These are phyloP conservation scores for Thraustotheca clavata DNA, from an alignment of 352 stramenopile species.

Conservation along the genomic window DNA sequence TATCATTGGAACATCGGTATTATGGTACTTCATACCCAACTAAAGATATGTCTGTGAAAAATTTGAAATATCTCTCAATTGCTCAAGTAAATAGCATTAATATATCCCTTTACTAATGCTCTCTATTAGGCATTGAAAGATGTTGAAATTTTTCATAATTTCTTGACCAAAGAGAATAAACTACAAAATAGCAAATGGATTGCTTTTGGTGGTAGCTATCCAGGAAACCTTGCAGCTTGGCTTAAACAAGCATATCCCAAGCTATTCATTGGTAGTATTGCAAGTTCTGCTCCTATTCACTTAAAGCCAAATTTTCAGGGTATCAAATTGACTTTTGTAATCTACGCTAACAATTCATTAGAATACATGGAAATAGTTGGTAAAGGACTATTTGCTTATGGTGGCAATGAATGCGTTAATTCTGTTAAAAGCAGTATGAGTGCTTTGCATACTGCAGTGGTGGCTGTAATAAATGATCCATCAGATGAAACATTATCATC, in stretches of 20 bases:
- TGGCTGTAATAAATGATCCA: background rate
- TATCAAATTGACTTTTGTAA: too few species aligned
- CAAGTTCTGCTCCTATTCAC: constrained; percentile 65
- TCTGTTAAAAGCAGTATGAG: constrained; percentile 50
- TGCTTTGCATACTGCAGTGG: background rate
- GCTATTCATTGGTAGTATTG: constrained; percentile 1
- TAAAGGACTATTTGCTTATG: constrained; percentile 59
- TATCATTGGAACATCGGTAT: constrained; percentile 81
- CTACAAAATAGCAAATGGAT: constrained; percentile 41
- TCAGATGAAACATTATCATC: constrained; percentile 4
- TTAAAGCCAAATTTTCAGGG: constrained; percentile 53
- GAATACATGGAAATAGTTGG: constrained; percentile 70
- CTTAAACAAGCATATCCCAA: constrained; percentile 27
- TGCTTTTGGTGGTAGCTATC: constrained; percentile 77
- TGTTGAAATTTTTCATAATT: constrained; percentile 70
- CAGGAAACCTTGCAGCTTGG: constrained; percentile 71
- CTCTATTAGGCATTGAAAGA: constrained; percentile 74
- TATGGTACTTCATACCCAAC: constrained; percentile 80
- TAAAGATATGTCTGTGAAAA: constrained; percentile 49
- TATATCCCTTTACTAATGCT: too few species aligned
- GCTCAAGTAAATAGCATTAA: too few species aligned
- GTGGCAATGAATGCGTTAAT: constrained; percentile 46
- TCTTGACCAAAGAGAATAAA: constrained; percentile 28
- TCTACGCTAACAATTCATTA: too few species aligned
- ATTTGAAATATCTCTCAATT: constrained; percentile 71